Base-by-base conservation (phyloP, 345 rosid genomes). In the Erysimum cheiranthoides region DNA sequence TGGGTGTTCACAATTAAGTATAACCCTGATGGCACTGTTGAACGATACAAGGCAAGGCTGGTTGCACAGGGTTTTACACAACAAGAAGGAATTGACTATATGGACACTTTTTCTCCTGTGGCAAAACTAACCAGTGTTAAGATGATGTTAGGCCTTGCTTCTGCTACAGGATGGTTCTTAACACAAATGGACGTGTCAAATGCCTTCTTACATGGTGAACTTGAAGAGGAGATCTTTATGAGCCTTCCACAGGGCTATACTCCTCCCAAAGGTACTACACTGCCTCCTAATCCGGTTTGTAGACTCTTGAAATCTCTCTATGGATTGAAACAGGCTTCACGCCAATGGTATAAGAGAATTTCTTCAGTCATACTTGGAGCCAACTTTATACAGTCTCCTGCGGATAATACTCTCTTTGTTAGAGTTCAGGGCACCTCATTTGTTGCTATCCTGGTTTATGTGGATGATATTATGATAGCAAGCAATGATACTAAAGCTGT, bases 141-240 rank as follows among this genome's bases (percentile, higher is more conserved):
- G 0, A 0, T 51, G 0, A 0, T 68, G 0, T 1, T 38, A 0
- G 51, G 18, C 0, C 5, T 71, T 0, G 34, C 49, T 0, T 34
- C 64, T 0, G 2, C 7, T 0, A 28, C 14, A 1, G 10, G 16
- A 0, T 69, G 64, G 54, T 3, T 12, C 5, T 3, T 49, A 0
- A 50, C 42, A 0, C 59, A 71, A 0, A 46, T 59, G 54, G 68
- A 71, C 5, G 51, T 71, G 1, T n/a, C 46, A 0, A 71, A 60
- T 3, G 60, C 59, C 0, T 68, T 68, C 1, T 0, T 68, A 0
- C 12, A 68, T 53, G 25, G 50, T 0, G 62, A 40, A 1, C 11
- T 68, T 1, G 47, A 68, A 4, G 73, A 51, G 2, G 35, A 50
- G 4, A 51, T 52, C 0, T 68, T 12, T 8, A 52, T 52, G 61